Evolutionary conservation across 768 basidiomycete species (phyloP).

Genomic region (Favolaschia claudopus): DNA sequence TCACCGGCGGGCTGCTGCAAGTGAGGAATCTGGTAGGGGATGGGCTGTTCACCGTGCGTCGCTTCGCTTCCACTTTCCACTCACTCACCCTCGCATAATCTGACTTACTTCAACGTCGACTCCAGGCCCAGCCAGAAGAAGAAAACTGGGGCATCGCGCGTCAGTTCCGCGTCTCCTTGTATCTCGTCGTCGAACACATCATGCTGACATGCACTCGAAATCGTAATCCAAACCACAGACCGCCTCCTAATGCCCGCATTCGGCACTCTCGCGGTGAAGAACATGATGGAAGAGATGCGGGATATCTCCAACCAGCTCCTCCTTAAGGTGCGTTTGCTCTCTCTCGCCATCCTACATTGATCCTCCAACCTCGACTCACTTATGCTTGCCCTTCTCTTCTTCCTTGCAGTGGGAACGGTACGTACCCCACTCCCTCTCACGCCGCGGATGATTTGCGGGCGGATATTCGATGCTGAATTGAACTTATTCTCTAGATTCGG

Average conservation of each 20-base stretch:
- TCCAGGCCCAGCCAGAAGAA: constrained; percentile 48
- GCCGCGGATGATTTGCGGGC: too few relatives aligned
- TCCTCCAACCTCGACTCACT: not conserved
- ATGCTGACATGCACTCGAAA: not conserved
- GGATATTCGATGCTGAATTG: too few relatives aligned
- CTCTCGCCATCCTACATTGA: not conserved
- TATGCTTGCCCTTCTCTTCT: not conserved
- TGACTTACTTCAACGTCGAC: not conserved
- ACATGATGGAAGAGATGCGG: constrained; percentile 57
- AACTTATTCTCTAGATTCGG: constrained; percentile 44
- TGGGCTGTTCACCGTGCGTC: constrained; percentile 47
- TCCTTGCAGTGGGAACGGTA: constrained; percentile 46
- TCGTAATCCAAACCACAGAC: constrained; percentile 29
- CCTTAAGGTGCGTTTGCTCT: constrained; percentile 34
- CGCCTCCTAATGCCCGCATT: constrained; percentile 43
- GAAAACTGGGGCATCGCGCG: constrained; percentile 56
- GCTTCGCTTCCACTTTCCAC: not conserved
- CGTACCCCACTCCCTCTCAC: not conserved
- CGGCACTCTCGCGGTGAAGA: constrained; percentile 48
- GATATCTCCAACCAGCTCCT: constrained; percentile 53
- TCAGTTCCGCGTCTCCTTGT: constrained; percentile 26
- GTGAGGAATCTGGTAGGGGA: constrained; percentile 49
- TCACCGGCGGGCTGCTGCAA: constrained; percentile 39
- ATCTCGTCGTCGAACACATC: too few relatives aligned
- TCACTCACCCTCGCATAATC: not conserved